phyloP scores from a whole-genome alignment of 2,329 filamentous ascomycete species.

The Trichoderma lentiforme region DNA sequence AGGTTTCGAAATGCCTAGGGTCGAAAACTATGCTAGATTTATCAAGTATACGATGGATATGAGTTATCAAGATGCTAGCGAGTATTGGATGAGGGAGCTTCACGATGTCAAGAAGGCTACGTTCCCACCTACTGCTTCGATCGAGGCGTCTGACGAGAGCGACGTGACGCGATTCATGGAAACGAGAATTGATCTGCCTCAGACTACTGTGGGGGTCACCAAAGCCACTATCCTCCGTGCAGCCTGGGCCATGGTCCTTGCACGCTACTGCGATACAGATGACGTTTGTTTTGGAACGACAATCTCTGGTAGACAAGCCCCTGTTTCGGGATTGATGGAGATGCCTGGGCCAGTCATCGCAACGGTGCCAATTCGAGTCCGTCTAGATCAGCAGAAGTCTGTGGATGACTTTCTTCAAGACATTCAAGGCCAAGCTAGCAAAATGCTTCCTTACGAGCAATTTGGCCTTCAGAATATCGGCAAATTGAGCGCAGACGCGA shows the following conservation, averaged over 20 bases:
- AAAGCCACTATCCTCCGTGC: conserved; percentile 27
- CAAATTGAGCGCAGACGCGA: conserved; percentile 18
- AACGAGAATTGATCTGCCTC: conserved; percentile 4
- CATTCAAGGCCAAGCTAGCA: conserved; percentile 18
- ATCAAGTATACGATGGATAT: conserved; percentile 16
- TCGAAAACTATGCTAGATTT: conserved; percentile 14
- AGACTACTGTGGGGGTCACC: conserved; percentile 6
- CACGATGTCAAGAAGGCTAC: conserved; percentile 14
- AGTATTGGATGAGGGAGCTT: conserved; percentile 15
- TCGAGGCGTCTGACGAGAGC: not conserved
- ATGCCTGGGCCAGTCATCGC: conserved; percentile 21
- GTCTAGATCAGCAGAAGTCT: conserved; percentile 6
- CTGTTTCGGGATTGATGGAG: conserved; percentile 21
- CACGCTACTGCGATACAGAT: conserved; percentile 33
- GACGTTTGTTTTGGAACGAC: conserved; percentile 23
- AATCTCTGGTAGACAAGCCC: conserved; percentile 23
- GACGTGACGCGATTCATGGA: conserved; percentile 3
- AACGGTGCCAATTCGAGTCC: conserved; percentile 18
- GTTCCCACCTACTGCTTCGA: not conserved
- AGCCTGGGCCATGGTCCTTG: conserved; percentile 34
- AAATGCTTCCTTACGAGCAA: conserved; percentile 24
- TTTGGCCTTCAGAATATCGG: conserved; percentile 25
- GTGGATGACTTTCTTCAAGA: conserved; percentile 11
- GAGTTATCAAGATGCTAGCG: not conserved
- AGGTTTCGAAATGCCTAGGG: not conserved